These are phyloP conservation scores for Bacidia gigantensis DNA, from an alignment of 495 filamentous ascomycete genomes.

Conservation along the genomic window DNA sequence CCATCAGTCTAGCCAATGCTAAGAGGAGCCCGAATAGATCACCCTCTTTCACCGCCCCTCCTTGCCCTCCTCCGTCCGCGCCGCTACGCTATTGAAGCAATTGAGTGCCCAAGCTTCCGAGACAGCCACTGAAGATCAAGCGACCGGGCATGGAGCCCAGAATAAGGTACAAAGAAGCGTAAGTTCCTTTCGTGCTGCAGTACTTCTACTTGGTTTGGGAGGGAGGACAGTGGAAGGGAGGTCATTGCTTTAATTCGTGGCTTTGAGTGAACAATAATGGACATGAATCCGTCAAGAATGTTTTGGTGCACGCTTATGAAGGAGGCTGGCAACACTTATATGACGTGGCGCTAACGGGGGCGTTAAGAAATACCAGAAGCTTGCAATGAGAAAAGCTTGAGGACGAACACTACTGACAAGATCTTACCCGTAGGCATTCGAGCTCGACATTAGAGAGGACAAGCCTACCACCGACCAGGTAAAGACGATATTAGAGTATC, in stretches of 20 bases:
- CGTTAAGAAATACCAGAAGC: neutral
- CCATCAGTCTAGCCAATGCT: too few relatives aligned
- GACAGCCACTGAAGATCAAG: conserved; percentile 51
- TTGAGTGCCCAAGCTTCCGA: conserved; percentile 46
- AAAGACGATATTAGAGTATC: conserved; percentile 74
- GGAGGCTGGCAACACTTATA: too few relatives aligned
- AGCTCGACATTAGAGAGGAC: conserved; percentile 71
- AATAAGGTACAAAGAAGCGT: conserved; percentile 33
- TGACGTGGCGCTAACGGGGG: neutral
- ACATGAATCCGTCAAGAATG: too few relatives aligned
- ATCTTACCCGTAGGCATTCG: conserved; percentile 43
- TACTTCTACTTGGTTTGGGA: too few relatives aligned
- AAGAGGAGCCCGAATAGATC: conserved; percentile 26
- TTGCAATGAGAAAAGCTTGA: too few relatives aligned
- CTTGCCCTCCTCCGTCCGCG: conserved; percentile 47
- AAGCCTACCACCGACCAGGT: conserved; percentile 75
- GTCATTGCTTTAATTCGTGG: too few relatives aligned
- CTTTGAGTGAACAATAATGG: too few relatives aligned
- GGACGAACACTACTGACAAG: too few relatives aligned
- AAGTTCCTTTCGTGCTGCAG: neutral
- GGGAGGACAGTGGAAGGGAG: too few relatives aligned
- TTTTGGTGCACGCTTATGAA: too few relatives aligned
- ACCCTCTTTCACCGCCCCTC: conserved; percentile 86
- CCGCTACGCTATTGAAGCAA: conserved; percentile 62
- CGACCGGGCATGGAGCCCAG: conserved; percentile 42